Evolutionary conservation across 2,329 filamentous ascomycete species (phyloP).

Genomic region (Paecilomyces variotii): DNA sequence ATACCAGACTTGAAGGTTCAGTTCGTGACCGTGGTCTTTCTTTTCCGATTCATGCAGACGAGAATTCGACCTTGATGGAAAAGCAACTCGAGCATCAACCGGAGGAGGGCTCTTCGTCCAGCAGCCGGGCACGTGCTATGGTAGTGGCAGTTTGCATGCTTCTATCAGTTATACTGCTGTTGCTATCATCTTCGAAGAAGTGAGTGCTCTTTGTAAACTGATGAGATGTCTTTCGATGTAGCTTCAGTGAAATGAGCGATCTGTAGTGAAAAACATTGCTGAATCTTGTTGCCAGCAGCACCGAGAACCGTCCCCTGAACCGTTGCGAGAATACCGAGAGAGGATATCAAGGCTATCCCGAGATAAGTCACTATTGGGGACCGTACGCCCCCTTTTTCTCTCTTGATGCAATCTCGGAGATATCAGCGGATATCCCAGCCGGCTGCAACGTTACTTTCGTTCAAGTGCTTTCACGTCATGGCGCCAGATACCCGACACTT

Average conservation of each 20-base stretch:
- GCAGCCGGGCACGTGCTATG: background rate
- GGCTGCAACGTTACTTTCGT: constrained; percentile 72
- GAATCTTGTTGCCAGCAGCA: background rate
- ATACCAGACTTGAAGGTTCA: background rate
- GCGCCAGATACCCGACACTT: constrained; percentile 69
- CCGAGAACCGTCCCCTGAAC: background rate
- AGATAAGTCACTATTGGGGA: constrained; percentile 66
- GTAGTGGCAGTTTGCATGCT: background rate
- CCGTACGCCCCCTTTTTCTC: constrained; percentile 83
- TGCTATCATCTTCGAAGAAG: background rate
- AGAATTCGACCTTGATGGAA: background rate
- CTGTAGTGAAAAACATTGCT: background rate
- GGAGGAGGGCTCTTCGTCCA: background rate
- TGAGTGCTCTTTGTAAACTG: background rate
- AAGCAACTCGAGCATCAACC: background rate
- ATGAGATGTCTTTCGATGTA: background rate
- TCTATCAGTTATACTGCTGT: background rate
- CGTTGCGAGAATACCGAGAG: constrained; percentile 46
- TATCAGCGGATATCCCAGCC: constrained; percentile 52
- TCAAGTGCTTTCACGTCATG: constrained; percentile 75
- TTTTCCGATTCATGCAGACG: background rate
- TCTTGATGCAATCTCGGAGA: constrained; percentile 52
- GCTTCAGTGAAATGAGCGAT: background rate
- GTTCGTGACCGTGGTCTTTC: background rate
- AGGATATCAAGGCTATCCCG: constrained; percentile 56